Evolutionary conservation across 2,329 filamentous ascomycete genomes (phyloP), one percentile per base, ranked within the genome.

Genomic region (Aspergillus proliferans): DNA sequence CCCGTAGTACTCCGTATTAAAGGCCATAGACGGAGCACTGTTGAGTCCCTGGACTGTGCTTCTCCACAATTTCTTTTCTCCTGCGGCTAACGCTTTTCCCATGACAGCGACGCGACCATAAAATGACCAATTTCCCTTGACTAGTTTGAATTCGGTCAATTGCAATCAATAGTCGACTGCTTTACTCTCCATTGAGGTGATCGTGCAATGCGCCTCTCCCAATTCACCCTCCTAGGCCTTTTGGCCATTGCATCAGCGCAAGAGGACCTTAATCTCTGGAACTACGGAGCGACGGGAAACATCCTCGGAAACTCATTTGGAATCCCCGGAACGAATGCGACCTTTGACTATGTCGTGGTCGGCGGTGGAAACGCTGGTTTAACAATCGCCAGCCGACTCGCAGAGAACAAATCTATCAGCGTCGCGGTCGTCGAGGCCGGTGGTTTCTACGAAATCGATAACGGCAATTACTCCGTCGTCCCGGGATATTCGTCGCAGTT

Each of bases 371-470:
- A 55, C 7, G 60, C 60, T 2, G 62, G 62, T 8, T 44, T 63
- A 36, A 56, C 58, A 1, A 50, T 60, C 19, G 56, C 58, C 28
- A 49, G 51, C 18, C 54, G 64, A 21, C 52, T 66, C 12, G 52
- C 61, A 12, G 49, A 57, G 19, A 52, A 60, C 36, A 30, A 52
- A 21, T 50, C 48, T 12, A 40, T 53, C 15, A 56, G 48, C 8
- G 60, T 70, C 18, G 66, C 66, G 3, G 59, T 70, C 36, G 51
- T 66, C 14, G 63, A 66, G 45, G 62, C 62, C 6, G 63, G 63
- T 10, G 55, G 54, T 6, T 69, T 66, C 54, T 69, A 68, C 44
- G 59, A 70, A 46, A 41, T 64, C n/a, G 53, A 59, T 39, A 67
- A 65, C 53, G 63, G 63, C 15, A 66, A 67, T 42, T 19, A 51